These are phyloP conservation scores for Boechera divaricarpa DNA, from an alignment of 345 rosid species.

Conservation along the genomic window DNA sequence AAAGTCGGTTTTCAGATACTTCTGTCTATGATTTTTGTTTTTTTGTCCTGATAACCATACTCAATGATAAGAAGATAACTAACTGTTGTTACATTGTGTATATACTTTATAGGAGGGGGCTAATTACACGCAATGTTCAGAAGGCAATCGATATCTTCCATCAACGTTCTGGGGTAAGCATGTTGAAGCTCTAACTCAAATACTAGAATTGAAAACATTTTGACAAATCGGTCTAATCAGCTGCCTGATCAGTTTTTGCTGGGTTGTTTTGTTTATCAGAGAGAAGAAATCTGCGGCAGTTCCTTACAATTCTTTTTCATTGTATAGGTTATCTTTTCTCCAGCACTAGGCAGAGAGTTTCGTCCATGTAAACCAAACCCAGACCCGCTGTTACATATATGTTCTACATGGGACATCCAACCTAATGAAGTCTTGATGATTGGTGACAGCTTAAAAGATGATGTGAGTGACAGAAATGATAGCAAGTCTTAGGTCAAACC, in stretches of 20 bases:
- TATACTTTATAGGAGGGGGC: conserved; percentile 67
- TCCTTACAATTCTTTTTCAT: background rate
- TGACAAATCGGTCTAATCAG: background rate
- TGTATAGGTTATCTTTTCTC: conserved; percentile 71
- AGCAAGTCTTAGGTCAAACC: conserved; percentile 56
- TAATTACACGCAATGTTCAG: conserved; percentile 89
- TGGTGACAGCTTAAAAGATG: conserved; percentile 98
- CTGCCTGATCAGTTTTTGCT: conserved; percentile 15
- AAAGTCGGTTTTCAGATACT: conserved; percentile 55
- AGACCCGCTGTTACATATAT: conserved; percentile 86
- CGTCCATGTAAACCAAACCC: conserved; percentile 94
- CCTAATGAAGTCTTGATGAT: conserved; percentile 92
- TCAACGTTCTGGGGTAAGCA: conserved; percentile 74
- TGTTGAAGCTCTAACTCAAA: conserved; percentile 6
- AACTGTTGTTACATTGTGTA: conserved; percentile 40
- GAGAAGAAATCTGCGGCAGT: conserved; percentile 8
- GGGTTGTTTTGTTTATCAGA: background rate
- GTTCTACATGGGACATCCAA: conserved; percentile 79
- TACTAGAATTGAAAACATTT: background rate
- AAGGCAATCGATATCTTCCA: conserved; percentile 86
- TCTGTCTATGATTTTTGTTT: background rate
- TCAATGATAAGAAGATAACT: background rate
- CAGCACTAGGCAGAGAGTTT: conserved; percentile 96
- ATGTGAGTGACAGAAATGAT: conserved; percentile 69
- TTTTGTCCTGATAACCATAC: background rate